Evolutionary conservation across 2,329 filamentous ascomycete species (phyloP).

Genomic region (Fusarium chaquense): DNA sequence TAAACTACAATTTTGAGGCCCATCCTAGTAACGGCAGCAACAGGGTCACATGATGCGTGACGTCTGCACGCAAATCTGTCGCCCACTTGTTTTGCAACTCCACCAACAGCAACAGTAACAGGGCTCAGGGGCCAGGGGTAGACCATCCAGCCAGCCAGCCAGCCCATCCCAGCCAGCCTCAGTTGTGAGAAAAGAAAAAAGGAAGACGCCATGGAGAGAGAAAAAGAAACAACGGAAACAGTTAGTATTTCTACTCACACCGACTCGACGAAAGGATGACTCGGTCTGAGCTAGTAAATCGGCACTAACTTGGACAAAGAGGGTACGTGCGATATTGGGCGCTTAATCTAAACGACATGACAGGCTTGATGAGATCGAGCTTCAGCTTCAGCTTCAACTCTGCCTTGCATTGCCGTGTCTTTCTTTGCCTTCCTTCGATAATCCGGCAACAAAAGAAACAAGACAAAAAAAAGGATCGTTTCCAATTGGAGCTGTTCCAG

Average conservation of each 20-base stretch:
- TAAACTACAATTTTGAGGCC: constrained; percentile 1
- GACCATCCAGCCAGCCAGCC: neutral
- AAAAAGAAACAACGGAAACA: neutral
- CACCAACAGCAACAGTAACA: constrained; percentile 31
- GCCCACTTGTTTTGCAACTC: constrained; percentile 30
- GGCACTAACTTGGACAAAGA: constrained; percentile 13
- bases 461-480: neutral
- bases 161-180: neutral
- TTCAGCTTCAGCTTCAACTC: neutral
- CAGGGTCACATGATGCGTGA: constrained; percentile 43
- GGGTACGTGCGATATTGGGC: constrained; percentile 20
- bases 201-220: constrained; percentile 1
- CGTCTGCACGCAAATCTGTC: constrained; percentile 42
- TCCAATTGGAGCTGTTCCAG: neutral
- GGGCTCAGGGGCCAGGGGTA: constrained; percentile 18
- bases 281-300: constrained; percentile 10
- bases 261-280: constrained; percentile 11
- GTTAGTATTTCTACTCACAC: constrained; percentile 14
- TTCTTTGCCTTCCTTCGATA: constrained; percentile 1
- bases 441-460: neutral
- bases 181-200: neutral
- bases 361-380: neutral
- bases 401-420: constrained; percentile 11
- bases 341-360: constrained; percentile 18
- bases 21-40: constrained; percentile 8